Evolutionary conservation across 805 yeast genomes (phyloP).

Genomic region (Saccharomycopsis fermentans): DNA sequence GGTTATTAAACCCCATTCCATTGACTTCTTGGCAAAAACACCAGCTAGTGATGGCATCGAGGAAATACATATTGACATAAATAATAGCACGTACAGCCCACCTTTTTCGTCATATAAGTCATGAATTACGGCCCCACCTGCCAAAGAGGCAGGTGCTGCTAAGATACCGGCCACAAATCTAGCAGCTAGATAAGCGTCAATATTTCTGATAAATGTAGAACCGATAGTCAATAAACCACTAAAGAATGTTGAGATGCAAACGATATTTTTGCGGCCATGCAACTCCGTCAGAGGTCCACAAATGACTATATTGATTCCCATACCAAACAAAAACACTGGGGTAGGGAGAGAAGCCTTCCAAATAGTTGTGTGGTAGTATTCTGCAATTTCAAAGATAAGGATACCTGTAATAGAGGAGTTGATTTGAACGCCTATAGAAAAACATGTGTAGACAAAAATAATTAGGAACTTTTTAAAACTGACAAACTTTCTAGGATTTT

Average conservation of each 20-base stretch:
- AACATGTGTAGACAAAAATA: constrained; percentile 7
- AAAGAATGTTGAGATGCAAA: constrained; percentile 8
- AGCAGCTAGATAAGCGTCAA: background rate
- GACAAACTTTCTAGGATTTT: constrained; percentile 9
- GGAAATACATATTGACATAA: constrained; percentile 6
- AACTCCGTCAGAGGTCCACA: constrained; percentile 15
- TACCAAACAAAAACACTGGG: constrained; percentile 7
- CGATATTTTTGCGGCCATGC: constrained; percentile 13
- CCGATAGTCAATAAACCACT: constrained; percentile 7
- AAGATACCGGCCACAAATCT: constrained; percentile 10
- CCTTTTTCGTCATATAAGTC: constrained; percentile 10
- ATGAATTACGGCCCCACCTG: constrained; percentile 10
- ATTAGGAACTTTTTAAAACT: constrained; percentile 2
- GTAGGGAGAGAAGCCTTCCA: constrained; percentile 3
- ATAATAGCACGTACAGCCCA: constrained; percentile 5
- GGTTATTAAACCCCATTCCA: background rate
- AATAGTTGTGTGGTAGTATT: background rate
- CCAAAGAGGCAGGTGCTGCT: constrained; percentile 14
- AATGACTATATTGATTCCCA: constrained; percentile 9
- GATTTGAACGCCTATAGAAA: constrained; percentile 13
- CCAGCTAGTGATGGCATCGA: constrained; percentile 12
- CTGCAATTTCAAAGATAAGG: constrained; percentile 5
- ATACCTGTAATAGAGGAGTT: constrained; percentile 12
- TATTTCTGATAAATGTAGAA: background rate
- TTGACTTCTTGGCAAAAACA: background rate